Evolutionary conservation across 495 filamentous ascomycete genomes (phyloP).

Genomic region (Hyaloscypha finlandica): DNA sequence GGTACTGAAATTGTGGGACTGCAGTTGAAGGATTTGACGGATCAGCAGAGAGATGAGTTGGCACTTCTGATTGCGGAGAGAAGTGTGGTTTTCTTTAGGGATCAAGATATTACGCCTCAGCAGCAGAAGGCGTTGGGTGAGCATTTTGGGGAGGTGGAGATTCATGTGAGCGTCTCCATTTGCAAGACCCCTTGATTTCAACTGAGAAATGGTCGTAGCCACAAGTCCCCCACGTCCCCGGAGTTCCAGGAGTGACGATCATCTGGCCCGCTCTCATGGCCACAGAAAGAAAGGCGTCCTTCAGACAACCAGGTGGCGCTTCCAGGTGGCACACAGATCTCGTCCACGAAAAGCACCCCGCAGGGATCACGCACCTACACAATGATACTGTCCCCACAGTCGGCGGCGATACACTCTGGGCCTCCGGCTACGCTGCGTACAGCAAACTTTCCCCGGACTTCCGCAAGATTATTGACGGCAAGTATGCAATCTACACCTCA

Average conservation of each 20-base stretch:
- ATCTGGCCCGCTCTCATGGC: slow-evolving; percentile 69
- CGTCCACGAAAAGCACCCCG: slow-evolving; percentile 69
- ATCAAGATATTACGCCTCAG: slow-evolving; percentile 70
- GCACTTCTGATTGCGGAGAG: slow-evolving; percentile 70
- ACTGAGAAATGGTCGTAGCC: slow-evolving; percentile 46
- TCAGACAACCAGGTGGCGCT: slow-evolving; percentile 64
- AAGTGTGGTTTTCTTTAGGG: slow-evolving; percentile 74
- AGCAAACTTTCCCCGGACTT: slow-evolving; percentile 70
- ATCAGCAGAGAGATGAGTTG: slow-evolving; percentile 70
- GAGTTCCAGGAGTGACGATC: slow-evolving; percentile 63
- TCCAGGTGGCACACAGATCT: slow-evolving; percentile 71
- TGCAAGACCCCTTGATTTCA: not conserved
- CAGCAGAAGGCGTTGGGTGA: slow-evolving; percentile 68
- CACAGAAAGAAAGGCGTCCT: slow-evolving; percentile 54
- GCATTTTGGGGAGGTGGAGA: slow-evolving; percentile 65
- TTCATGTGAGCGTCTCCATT: slow-evolving; percentile 54
- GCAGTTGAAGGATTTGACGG: slow-evolving; percentile 67
- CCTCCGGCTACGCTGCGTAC: slow-evolving; percentile 68
- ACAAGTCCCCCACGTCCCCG: slow-evolving; percentile 69
- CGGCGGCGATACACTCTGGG: slow-evolving; percentile 74
- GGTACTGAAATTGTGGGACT: slow-evolving; percentile 72
- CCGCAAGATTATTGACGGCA: slow-evolving; percentile 71
- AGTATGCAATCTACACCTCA: slow-evolving; percentile 64
- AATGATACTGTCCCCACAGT: slow-evolving; percentile 65
- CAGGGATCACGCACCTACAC: slow-evolving; percentile 69